A percentile compares a stretch with the other conserved stretches of the same genome.
These are phyloP conservation scores for Dendrobium catenatum DNA, from an alignment of 106 monocot genomes.

Conservation along the genomic window DNA sequence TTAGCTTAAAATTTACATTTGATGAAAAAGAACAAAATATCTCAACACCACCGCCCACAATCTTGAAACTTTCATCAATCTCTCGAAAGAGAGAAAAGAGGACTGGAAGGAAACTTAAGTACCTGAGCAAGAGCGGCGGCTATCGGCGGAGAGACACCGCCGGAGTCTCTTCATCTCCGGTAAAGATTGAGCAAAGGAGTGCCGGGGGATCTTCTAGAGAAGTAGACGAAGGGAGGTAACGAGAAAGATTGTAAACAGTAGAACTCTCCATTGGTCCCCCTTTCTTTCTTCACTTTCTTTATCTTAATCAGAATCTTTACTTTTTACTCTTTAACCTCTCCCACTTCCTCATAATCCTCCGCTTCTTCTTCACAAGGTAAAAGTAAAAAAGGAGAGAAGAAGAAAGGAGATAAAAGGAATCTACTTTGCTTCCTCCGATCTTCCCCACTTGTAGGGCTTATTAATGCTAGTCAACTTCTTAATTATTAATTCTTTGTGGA, in stretches of 20 bases:
- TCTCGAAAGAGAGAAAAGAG: background rate
- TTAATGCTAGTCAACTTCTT: background rate
- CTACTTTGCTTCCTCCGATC: background rate
- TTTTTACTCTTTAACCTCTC: background rate
- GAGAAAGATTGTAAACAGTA: background rate
- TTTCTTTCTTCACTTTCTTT: background rate
- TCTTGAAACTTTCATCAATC: background rate
- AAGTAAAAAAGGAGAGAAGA: background rate
- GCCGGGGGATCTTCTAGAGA: background rate
- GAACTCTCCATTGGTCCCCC: background rate
- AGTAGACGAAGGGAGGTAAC: background rate
- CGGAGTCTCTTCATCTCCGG: constrained; percentile 9
- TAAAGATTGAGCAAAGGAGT: background rate
- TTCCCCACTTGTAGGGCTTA: background rate
- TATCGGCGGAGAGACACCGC: background rate
- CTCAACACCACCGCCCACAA: background rate
- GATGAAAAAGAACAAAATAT: background rate
- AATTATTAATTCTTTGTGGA: background rate
- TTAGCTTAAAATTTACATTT: background rate
- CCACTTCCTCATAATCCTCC: background rate
- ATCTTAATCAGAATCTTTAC: background rate
- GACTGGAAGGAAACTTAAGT: background rate
- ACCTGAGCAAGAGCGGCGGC: background rate
- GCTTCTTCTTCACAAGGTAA: background rate
- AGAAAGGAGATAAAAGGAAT: background rate